Evolutionary conservation across 83 land plant species (phyloP), one percentile per base, ranked within the genome.

Genomic region (Picea abies): DNA sequence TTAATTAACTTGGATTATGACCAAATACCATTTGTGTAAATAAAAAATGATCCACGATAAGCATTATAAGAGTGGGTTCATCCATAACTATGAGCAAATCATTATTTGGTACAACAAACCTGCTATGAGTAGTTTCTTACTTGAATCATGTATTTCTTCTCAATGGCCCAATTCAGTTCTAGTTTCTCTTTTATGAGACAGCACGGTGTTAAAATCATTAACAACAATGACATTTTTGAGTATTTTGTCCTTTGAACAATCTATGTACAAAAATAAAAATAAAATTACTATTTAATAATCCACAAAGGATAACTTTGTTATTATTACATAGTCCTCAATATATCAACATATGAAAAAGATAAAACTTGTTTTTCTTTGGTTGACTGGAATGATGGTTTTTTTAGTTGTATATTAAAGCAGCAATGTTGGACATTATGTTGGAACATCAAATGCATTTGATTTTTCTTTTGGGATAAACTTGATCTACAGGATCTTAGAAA

Each of bases 51-150:
- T n/a, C 76, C 44, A 22, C 12, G 25, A 39, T 72, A 72, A 72
- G 44, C 76, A 72, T 41, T 72, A 39, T 11, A 44, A 72, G 52
- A 72, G 52, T 44, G 76, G 41, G 76, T 72, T 72, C 44, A 10
- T 25, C 52, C 52, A 72, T 39, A 72, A 49, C 76, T 49, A 72
- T 8, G 56, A 41, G 44, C 56, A 44, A 10, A 35, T 41, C 44
- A 22, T 72, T 72, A 39, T 72, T 72, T 20, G 49, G 76, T 72
- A 72, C 52, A 72, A 56, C 76, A 44, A 49, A 72, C 41, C 76
- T 72, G 76, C 26, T 73, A 52, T 73, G 26, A n/a, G 26, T 73
- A 73, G 22, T 73, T 73, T 73, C 58, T 73, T 73, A 73, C 77
- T 44, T 15, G 58, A 58, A 26, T 15, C 58, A 73, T 73, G 56